Evolutionary conservation across 1,284 basidiomycete genomes (phyloP), one percentile per base, ranked within the genome.

Genomic region (Ceratobasidium sp.): DNA sequence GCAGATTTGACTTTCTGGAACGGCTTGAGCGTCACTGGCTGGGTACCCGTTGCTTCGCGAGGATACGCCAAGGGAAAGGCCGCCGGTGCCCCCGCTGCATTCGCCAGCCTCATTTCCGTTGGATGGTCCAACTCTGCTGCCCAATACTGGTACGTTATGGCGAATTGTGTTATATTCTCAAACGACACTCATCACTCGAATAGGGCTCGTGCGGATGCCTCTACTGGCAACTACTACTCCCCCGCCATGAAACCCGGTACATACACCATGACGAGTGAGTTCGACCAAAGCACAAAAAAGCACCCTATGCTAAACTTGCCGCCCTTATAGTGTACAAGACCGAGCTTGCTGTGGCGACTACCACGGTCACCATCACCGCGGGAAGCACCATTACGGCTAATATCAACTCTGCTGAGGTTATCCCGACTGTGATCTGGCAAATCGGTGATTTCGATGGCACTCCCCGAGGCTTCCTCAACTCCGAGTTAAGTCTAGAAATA

Each of bases 221-320:
- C 81, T 73, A 84, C 83, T 56, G 86, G 85, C 56, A 80, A 82
- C 47, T 87, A 85, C 80, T 84, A 82, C 17, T 83, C 84, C 27
- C 84, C 83, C 17, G 77, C 81, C 74, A 85, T 87, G 83, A 87
- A 86, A 73, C 86, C 86, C n/a, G 86, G 86, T 29, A 85, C 83
- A 0, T 85, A 85, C 75, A 84, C 84, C 11, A 84, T 82, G 24
- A 85, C 84, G 2, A 72, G 67, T 72, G 51, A 3, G 56, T 50
- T 17, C 19, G 29, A n/a, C 15, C 17, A 33, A 22, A n/a, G 79
- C 45, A 24, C 67, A 29, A 22, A 33, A 15, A 9, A 27, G 27
- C 19, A 9, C n/a, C 8, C 19, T 22, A n/a, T n/a, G n/a, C n/a
- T n/a, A n/a, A 41, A 41, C 11, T 53, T 22, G 45, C 47, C 17